phyloP scores from a whole-genome alignment of 495 filamentous ascomycete species.

The Tuber magnatum region DNA sequence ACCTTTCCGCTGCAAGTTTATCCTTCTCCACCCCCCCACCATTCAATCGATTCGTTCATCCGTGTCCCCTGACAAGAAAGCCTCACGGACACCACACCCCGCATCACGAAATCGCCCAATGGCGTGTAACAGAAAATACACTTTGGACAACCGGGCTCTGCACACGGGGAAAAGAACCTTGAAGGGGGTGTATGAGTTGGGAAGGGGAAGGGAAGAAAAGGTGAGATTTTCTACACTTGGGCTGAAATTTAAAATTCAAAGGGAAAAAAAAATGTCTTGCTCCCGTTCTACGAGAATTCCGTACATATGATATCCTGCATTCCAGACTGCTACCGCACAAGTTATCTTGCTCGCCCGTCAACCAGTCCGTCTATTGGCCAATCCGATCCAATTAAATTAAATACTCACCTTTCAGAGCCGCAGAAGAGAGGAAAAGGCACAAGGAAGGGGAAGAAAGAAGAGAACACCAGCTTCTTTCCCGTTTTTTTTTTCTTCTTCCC shows the following conservation, averaged over 20 bases:
- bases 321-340: neutral
- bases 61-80: neutral
- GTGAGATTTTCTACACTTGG: neutral
- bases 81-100: neutral
- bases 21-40: neutral
- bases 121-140: neutral
- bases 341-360: neutral
- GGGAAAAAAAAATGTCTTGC: neutral
- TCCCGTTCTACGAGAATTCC: conserved; percentile 1
- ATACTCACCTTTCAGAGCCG: neutral
- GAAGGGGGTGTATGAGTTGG: neutral
- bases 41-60: neutral
- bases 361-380: neutral
- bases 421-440: too few relatives aligned
- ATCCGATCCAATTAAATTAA: neutral
- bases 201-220: neutral
- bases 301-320: conserved; percentile 1
- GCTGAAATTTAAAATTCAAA: neutral
- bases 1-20: neutral
- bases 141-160: neutral
- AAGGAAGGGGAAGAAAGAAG: too few relatives aligned
- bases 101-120: neutral
- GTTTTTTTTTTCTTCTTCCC: neutral
- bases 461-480: neutral
- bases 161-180: neutral